A percentile compares a stretch with the other conserved stretches of the same genome.
Evolutionary conservation across 2,329 filamentous ascomycete genomes (phyloP).

Genomic region (Penicillium verrucosum): DNA sequence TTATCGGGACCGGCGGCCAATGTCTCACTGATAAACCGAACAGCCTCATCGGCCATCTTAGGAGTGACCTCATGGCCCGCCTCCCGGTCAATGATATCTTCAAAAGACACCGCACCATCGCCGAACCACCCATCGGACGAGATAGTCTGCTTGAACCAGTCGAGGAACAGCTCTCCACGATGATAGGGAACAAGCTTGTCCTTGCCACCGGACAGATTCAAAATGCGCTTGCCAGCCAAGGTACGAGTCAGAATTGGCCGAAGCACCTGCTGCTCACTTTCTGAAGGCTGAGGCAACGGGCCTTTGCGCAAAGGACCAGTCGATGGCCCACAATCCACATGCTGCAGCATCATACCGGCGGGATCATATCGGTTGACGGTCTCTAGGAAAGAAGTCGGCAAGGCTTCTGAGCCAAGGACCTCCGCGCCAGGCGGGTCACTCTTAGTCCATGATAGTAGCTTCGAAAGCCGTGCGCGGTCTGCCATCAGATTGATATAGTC

Average conservation of each 20-base stretch:
- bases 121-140: slow-evolving; percentile 47
- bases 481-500: slow-evolving; percentile 80
- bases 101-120: slow-evolving; percentile 51
- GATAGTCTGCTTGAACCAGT: slow-evolving; percentile 52
- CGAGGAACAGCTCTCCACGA: slow-evolving; percentile 55
- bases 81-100: slow-evolving; percentile 56
- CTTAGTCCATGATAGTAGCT: slow-evolving; percentile 58
- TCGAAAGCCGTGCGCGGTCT: slow-evolving; percentile 71
- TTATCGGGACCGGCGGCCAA: slow-evolving; percentile 29
- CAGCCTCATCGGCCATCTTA: slow-evolving; percentile 54
- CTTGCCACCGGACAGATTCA: slow-evolving; percentile 52
- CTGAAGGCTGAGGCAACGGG: slow-evolving; percentile 37
- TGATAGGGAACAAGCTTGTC: slow-evolving; percentile 62
- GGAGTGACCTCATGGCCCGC: slow-evolving; percentile 59
- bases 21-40: slow-evolving; percentile 52
- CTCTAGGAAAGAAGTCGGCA: slow-evolving; percentile 65
- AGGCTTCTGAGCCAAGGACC: slow-evolving; percentile 75
- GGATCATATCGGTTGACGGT: slow-evolving; percentile 69
- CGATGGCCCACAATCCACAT: slow-evolving; percentile 27
- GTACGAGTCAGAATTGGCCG: slow-evolving; percentile 42
- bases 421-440: slow-evolving; percentile 54
- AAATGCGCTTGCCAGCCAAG: slow-evolving; percentile 52
- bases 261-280: slow-evolving; percentile 44
- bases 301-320: slow-evolving; percentile 28
- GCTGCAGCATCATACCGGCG: slow-evolving; percentile 66